Conservation (phyloP, 495 filamentous ascomycete genomes). For the Geoglossum glabrum region DNA sequence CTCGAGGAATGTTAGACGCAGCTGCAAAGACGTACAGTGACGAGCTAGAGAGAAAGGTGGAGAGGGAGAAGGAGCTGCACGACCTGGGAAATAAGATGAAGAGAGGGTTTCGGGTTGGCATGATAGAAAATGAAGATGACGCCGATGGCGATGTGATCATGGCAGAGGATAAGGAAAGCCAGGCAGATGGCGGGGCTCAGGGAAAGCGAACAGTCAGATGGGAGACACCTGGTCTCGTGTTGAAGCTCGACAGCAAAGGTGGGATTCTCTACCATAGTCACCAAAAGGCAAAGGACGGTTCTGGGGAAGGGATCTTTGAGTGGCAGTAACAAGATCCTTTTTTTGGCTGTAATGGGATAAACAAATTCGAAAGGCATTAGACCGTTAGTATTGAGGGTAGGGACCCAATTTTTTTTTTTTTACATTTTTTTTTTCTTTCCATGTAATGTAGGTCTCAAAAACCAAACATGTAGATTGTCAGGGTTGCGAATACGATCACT, state of each 20-base stretch:
- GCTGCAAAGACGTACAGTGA: not conserved
- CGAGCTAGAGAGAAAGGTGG: not conserved
- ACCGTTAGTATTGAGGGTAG: too few species aligned
- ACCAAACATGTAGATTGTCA: too few species aligned
- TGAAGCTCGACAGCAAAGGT: not conserved
- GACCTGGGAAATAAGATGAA: not conserved
- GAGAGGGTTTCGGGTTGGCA: not conserved
- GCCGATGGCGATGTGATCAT: not conserved
- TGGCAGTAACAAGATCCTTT: not conserved
- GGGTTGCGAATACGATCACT: too few species aligned
- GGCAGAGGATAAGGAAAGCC: not conserved
- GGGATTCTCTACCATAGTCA: not conserved
- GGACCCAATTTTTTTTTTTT: too few species aligned
- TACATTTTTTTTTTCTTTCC: too few species aligned
- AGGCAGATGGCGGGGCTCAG: not conserved
- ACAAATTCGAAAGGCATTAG: too few species aligned
- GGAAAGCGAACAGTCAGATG: not conserved
- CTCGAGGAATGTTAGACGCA: not conserved
- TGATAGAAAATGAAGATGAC: not conserved
- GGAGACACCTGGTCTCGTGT: not conserved
- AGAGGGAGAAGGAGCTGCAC: not conserved
- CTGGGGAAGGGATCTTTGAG: not conserved
- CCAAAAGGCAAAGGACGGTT: not conserved
- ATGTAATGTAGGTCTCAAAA: too few species aligned
- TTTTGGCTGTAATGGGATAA: too few species aligned